Evolutionary conservation across 176 grass and related monocot species (phyloP).

Genomic region (Avena atlantica): DNA sequence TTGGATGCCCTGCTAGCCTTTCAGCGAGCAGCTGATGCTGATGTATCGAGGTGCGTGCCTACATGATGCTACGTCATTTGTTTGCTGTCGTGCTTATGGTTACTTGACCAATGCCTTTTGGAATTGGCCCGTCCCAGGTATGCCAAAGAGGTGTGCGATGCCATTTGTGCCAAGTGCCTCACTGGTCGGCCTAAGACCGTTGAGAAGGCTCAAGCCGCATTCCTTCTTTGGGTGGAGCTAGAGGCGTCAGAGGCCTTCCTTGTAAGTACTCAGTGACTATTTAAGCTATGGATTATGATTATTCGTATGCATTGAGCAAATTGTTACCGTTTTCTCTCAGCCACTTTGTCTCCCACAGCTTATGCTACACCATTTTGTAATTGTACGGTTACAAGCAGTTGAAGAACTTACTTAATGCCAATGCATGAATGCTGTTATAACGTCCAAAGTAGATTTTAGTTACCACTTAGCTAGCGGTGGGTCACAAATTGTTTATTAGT

Average conservation of each 20-base stretch:
- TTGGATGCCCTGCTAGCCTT: slow-evolving; percentile 91
- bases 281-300: neutral
- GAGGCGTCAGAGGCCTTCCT: slow-evolving; percentile 90
- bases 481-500: neutral
- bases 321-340: neutral
- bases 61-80: slow-evolving; percentile 2
- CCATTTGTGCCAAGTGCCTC: slow-evolving; percentile 92
- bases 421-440: neutral
- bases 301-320: neutral
- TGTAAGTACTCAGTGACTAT: slow-evolving; percentile 53
- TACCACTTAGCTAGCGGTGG: neutral
- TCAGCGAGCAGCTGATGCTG: slow-evolving; percentile 85
- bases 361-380: neutral
- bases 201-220: slow-evolving; percentile 89
- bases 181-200: slow-evolving; percentile 98
- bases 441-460: neutral
- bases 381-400: neutral
- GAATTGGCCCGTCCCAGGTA: slow-evolving; percentile 54
- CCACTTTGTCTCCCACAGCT: slow-evolving; percentile 9
- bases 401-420: neutral
- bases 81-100: slow-evolving; percentile 26
- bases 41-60: slow-evolving; percentile 66
- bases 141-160: slow-evolving; percentile 95
- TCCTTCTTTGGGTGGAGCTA: slow-evolving; percentile 95
- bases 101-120: slow-evolving; percentile 31